Percentiles rank a stretch among this genome's conserved stretches.
Conservation (phyloP, 352 stramenopile species). For the Pseudoperonospora humuli region DNA sequence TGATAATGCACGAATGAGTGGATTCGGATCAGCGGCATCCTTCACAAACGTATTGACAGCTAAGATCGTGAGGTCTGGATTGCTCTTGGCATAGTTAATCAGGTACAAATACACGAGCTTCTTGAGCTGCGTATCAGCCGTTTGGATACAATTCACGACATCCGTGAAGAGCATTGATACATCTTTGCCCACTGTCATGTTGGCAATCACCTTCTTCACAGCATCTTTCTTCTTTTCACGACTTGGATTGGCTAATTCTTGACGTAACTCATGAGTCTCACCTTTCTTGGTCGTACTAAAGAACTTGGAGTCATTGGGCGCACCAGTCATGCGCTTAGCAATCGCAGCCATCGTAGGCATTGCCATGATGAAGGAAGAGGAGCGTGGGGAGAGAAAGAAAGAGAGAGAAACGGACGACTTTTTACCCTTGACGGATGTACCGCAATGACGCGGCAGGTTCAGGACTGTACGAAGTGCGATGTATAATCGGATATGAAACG, state of each 20-base stretch:
- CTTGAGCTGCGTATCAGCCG: slow-evolving; percentile 97
- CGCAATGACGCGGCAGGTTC: no score
- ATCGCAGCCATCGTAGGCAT: slow-evolving; percentile 85
- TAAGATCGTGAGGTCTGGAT: slow-evolving; percentile 98
- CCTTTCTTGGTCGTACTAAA: slow-evolving; percentile 99
- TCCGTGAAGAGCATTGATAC: slow-evolving; percentile 99
- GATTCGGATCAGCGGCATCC: slow-evolving; percentile 87
- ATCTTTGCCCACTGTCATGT: slow-evolving; percentile 99
- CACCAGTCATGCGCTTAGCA: slow-evolving; percentile 82
- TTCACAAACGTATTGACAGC: slow-evolving; percentile 99
- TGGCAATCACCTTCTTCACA: slow-evolving; percentile 99
- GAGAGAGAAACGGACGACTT: not conserved
- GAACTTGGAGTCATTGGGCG: slow-evolving; percentile 95
- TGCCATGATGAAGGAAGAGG: slow-evolving; percentile 32
- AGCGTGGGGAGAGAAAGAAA: not conserved
- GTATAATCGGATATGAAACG: no score
- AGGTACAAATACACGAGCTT: slow-evolving; percentile 99
- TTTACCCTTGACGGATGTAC: no score
- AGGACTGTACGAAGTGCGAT: no score
- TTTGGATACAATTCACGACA: slow-evolving; percentile 99
- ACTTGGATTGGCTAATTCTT: slow-evolving; percentile 96
- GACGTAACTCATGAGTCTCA: slow-evolving; percentile 96
- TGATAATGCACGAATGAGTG: slow-evolving; percentile 93
- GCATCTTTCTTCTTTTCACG: slow-evolving; percentile 98
- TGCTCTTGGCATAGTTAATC: slow-evolving; percentile 99